A percentile compares a stretch with the other conserved stretches of the same genome.
Conservation (phyloP, 2,329 filamentous ascomycete genomes). For the Alternaria panax region DNA sequence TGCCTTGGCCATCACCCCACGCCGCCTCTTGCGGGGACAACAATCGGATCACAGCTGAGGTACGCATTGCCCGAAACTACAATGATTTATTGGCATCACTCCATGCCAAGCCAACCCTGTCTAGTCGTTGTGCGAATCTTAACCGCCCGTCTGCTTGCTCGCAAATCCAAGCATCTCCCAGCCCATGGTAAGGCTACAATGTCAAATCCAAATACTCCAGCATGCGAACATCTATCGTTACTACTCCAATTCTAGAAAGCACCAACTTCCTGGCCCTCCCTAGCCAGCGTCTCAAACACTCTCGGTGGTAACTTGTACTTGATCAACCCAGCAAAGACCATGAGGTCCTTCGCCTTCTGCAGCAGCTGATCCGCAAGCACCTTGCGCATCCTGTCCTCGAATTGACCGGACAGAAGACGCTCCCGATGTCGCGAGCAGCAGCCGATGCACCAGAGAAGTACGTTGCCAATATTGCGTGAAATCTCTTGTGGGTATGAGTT, state of each 20-base stretch:
- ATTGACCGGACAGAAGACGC: slow-evolving; percentile 72
- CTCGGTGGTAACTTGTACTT: slow-evolving; percentile 87
- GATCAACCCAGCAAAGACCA: slow-evolving; percentile 91
- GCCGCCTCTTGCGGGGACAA: not conserved
- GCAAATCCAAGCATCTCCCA: not conserved
- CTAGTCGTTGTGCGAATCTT: not conserved
- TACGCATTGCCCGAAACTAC: not conserved
- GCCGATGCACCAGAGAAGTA: slow-evolving; percentile 92
- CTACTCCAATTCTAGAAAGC: slow-evolving; percentile 28
- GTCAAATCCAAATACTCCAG: slow-evolving; percentile 1
- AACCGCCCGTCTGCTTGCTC: not conserved
- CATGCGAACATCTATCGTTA: not conserved
- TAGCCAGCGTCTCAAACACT: slow-evolving; percentile 86
- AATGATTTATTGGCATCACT: slow-evolving; percentile 4
- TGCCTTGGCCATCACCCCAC: slow-evolving; percentile 1
- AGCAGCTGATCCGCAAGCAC: slow-evolving; percentile 70
- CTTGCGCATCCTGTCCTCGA: slow-evolving; percentile 69
- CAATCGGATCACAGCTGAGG: not conserved
- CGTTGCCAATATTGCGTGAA: slow-evolving; percentile 85
- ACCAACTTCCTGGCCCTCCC: slow-evolving; percentile 64
- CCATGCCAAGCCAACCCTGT: not conserved
- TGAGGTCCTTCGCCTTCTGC: slow-evolving; percentile 85
- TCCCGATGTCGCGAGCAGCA: slow-evolving; percentile 79
- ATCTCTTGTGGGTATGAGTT: slow-evolving; percentile 79
- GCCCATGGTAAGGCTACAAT: not conserved